Evolutionary conservation across 1,139 yeast species (phyloP), one percentile per base, ranked within the genome.

Genomic region (Candida sanyaensis): DNA sequence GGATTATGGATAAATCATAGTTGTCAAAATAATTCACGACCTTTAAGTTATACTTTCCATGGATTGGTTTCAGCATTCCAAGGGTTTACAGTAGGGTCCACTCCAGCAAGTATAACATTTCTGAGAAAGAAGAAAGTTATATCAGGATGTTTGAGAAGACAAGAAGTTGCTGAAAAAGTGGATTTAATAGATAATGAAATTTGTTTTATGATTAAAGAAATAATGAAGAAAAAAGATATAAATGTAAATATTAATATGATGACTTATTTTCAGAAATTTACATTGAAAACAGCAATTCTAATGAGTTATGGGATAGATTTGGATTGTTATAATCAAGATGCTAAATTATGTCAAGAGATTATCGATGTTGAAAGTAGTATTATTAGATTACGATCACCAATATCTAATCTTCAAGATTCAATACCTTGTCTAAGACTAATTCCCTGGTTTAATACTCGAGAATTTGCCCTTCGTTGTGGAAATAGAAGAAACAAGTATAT

Each of bases 31-130:
- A 83, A 81, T 54, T 87, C 95, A 1, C 67, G 96, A 40, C 95
- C 96, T 0, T 63, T 75, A 26, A 71, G 78, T 47, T 80, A 82
- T 62, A 84, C 91, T 0, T 88, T 88, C 65, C 95, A 88, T 63
- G 69, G 75, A 29, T 70, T 87, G 7, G 79, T 87, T 1, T 84
- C 91, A 0, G 66, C 77, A 4, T 75, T 84, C 0, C 86, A 82
- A 48, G 84, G 84, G 1, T 82, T 78, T 53, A 88, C 96, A 0
- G 76, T 88, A 28, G 96, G 96, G 0, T 84, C 95, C 0, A 86
- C 93, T 0, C 95, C 95, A 1, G 81, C 76, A 58, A 80, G 87
- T 1, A 69, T 66, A 1, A 72, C 84, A 2, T 86, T 75, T 58
- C 70, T 71, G 51, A 68, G 67, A 24, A 78, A 81, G 60, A 78